Conservation (phyloP, 495 filamentous ascomycete genomes). For the Ramalina intermedia region DNA sequence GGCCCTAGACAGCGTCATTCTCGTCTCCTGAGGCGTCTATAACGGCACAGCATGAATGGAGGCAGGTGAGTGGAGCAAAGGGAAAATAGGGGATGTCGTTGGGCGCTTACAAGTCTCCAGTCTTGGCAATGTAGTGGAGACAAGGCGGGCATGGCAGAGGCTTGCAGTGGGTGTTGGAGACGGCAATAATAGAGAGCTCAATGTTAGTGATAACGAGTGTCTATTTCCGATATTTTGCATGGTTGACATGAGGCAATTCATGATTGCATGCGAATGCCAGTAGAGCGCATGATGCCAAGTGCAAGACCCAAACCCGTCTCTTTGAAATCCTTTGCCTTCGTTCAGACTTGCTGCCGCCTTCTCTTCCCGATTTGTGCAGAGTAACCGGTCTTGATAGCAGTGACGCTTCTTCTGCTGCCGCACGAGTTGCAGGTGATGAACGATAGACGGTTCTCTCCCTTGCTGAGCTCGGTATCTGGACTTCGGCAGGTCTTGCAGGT, state of each 20-base stretch:
- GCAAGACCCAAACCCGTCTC: background rate
- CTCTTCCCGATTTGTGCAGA: conserved; percentile 94
- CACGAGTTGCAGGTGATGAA: conserved; percentile 81
- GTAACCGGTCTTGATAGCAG: conserved; percentile 99
- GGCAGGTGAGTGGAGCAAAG: no score
- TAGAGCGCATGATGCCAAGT: background rate
- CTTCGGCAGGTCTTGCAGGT: conserved; percentile 95
- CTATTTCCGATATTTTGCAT: background rate
- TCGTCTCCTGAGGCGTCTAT: no score
- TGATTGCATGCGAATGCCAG: background rate
- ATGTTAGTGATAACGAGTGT: background rate
- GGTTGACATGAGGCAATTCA: background rate
- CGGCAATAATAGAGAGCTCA: background rate
- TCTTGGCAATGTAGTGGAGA: no score
- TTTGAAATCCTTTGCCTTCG: background rate
- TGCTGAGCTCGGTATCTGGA: conserved; percentile 90
- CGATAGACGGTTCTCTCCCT: conserved; percentile 92
- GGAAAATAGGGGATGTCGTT: no score
- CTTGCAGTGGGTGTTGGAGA: no score
- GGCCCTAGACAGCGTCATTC: no score
- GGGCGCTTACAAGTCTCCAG: no score
- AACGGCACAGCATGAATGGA: no score
- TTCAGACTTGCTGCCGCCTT: conserved; percentile 48
- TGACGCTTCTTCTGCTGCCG: conserved; percentile 77
- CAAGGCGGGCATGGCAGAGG: no score